Evolutionary conservation across 208 protist species (phyloP).

Genomic region (Acanthamoeba triangularis): DNA sequence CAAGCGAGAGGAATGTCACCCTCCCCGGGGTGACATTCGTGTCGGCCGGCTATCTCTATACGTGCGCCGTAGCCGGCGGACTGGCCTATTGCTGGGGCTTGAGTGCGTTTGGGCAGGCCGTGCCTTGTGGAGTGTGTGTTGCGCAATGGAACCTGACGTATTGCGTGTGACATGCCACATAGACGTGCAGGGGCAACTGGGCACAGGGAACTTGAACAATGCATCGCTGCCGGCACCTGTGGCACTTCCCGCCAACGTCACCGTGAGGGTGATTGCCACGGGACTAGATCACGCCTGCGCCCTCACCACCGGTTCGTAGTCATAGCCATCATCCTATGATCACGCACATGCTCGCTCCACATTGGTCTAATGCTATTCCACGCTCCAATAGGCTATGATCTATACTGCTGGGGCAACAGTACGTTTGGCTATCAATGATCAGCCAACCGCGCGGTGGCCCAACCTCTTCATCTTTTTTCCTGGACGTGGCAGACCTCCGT

Average conservation of each 20-base stretch:
- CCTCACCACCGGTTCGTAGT: neutral
- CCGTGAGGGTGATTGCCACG: neutral
- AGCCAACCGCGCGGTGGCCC: too few relatives aligned
- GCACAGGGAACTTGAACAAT: neutral
- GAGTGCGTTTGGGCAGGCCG: neutral
- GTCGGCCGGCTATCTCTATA: neutral
- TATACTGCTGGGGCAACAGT: slow-evolving; percentile 18
- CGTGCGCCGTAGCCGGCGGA: neutral
- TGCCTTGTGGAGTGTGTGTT: neutral
- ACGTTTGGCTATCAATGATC: neutral
- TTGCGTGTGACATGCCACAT: too few relatives aligned
- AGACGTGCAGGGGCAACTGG: neutral
- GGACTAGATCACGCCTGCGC: neutral
- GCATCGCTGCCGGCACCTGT: neutral
- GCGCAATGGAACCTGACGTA: too few relatives aligned
- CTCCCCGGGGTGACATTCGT: neutral
- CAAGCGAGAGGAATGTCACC: neutral
- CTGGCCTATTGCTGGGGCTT: neutral
- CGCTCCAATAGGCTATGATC: neutral
- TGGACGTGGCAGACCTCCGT: neutral
- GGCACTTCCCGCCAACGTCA: neutral
- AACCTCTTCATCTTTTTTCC: too few relatives aligned
- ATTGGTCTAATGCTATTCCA: neutral
- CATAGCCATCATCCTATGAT: too few relatives aligned
- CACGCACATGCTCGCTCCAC: neutral